These are phyloP conservation scores for Phytophthora palmivora DNA, from an alignment of 352 stramenopile species.

Conservation along the genomic window DNA sequence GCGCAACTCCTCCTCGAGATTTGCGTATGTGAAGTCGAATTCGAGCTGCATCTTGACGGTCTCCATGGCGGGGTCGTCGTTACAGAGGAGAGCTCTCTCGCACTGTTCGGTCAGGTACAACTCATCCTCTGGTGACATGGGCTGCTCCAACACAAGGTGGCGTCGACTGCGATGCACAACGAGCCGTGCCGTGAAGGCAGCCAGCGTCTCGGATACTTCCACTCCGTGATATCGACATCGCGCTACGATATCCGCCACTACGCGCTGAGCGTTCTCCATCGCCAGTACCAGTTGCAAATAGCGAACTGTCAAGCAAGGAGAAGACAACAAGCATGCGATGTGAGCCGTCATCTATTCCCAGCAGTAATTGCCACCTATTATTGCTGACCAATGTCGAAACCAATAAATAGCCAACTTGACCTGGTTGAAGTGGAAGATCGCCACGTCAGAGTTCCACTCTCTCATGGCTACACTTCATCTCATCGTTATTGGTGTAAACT, in stretches of 20 bases:
- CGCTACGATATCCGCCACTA: conserved; percentile 78
- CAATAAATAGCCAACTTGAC: conserved; percentile 13
- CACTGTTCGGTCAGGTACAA: conserved; percentile 81
- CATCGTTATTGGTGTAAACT: conserved; percentile 8
- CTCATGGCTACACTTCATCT: conserved; percentile 16
- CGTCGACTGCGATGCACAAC: conserved; percentile 73
- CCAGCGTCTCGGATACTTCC: conserved; percentile 88
- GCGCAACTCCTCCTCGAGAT: conserved; percentile 78
- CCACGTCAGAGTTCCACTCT: conserved; percentile 17
- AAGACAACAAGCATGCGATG: conserved; percentile 16
- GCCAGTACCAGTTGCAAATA: conserved; percentile 18
- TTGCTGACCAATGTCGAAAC: conserved; percentile 13
- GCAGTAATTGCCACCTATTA: too few relatives aligned
- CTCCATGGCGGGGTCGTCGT: conserved; percentile 85
- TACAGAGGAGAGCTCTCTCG: conserved; percentile 74
- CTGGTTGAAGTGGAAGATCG: conserved; percentile 22
- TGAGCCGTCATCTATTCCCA: conserved; percentile 17
- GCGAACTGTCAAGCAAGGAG: conserved; percentile 14
- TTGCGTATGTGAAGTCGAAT: conserved; percentile 93
- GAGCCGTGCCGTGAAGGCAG: conserved; percentile 83
- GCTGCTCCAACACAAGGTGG: conserved; percentile 76
- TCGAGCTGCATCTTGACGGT: conserved; percentile 97
- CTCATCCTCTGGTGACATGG: conserved; percentile 75
- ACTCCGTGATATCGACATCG: conserved; percentile 79
- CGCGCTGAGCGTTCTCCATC: conserved; percentile 72